These are phyloP conservation scores for Solanum aculeatissimum DNA, from an alignment of 305 asterid species.

Conservation along the genomic window DNA sequence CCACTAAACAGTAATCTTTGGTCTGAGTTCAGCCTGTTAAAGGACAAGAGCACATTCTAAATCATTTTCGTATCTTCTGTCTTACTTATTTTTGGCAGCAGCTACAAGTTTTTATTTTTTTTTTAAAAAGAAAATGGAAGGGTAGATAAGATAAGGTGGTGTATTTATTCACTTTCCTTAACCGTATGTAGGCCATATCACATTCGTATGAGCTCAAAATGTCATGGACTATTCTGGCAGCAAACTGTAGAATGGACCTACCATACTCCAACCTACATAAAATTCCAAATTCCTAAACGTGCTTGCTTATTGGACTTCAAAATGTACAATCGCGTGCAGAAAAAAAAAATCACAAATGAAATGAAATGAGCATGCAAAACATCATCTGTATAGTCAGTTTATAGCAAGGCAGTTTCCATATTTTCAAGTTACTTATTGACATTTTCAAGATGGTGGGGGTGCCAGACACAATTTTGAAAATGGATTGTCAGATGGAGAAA, in stretches of 20 bases:
- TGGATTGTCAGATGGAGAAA: neutral
- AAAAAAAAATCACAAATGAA: neutral
- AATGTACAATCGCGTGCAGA: neutral
- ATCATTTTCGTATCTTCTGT: neutral
- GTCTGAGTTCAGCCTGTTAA: neutral
- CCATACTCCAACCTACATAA: neutral
- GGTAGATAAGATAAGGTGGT: neutral
- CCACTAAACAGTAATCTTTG: neutral
- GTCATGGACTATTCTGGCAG: neutral
- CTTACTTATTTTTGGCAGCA: neutral
- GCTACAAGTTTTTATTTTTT: neutral
- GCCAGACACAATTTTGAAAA: neutral
- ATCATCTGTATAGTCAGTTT: neutral
- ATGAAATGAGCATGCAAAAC: neutral
- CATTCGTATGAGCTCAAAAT: neutral
- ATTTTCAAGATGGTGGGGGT: neutral
- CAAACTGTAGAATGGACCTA: neutral
- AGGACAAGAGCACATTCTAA: neutral
- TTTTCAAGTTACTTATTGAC: neutral
- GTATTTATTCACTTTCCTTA: neutral
- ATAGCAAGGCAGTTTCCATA: neutral
- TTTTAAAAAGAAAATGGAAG: neutral
- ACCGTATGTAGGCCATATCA: neutral
- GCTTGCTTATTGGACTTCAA: neutral
- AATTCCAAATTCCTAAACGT: neutral